Evolutionary conservation across 2,329 filamentous ascomycete species (phyloP), one percentile per base, ranked within the genome.

Genomic region (Fusarium pseudocircinatum): DNA sequence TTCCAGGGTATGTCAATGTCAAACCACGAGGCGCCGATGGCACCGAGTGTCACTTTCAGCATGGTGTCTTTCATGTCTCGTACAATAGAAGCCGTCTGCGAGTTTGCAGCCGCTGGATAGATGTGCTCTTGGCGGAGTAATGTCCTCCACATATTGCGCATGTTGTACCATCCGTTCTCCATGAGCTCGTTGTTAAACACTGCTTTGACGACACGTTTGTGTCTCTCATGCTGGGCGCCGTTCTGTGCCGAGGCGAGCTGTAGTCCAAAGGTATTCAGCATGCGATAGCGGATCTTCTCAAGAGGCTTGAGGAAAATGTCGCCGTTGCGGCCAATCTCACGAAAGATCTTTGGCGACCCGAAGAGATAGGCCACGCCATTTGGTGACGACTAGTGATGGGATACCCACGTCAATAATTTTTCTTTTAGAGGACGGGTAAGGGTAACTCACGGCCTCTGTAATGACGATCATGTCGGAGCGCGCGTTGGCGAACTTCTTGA

Each of bases 331-430:
- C 46, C 46, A 8, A 49, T 49, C 9, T 49, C 46, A 2, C 46
- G 46, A 14, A 49, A 49, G 15, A 49, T 49, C 28, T 49, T 49
- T n/a, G 46, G 46, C 22, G 46, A 49, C 3, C 46, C 46, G 7
- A 49, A 49, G 11, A 49, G 46, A n/a, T 49, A 49, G 15, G 46
- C 46, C 5, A 49, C 46, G 5, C 22, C 11, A 49, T 49, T 32
- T 6, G 46, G 46, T 2, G 46, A 49, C 16, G 46, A 32, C 46
- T 49, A 13, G 15, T 18, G 6, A 7, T n/a, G 22, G 12, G 11
- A 13, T n/a, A 4, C 1, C 4, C 3, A 13, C 4, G 14, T 49
- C 14, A 32, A 28, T 18, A 18, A 7, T 13, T n/a, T 0, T 4
- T 9, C 10, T 32, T 13, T 7, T 49, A 9, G 46, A 10, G 15